Base-by-base conservation (phyloP, 768 basidiomycete genomes). In the Mycena latifolia region DNA sequence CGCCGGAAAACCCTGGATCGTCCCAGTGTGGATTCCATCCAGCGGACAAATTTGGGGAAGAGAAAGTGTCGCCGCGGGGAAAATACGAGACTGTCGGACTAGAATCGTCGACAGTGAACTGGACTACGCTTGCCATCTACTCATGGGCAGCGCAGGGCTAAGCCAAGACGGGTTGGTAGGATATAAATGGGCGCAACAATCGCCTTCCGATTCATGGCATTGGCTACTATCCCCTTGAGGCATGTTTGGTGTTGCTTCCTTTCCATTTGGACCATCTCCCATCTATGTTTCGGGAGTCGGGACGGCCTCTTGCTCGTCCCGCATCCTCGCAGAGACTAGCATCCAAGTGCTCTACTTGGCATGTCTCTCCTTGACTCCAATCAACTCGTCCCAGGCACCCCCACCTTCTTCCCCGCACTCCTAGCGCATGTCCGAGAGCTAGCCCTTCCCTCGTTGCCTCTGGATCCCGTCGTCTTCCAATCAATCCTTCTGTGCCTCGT, bases 21-120 rank as follows among this genome's bases (percentile, higher is more conserved):
- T 79, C 76, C 76, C 85, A 92, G 77, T 82, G 86, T 20, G 91
- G 86, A 73, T 88, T 88, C 93, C 93, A 94, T 72, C 91, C 91
- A 28, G 80, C 81, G 22, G 76, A 71, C 45, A 87, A 71, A 70
- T 88, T 80, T 1, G 85, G 76, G 54, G 82, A 75, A 43, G 84
- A 79, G 61, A 87, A 78, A 14, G 84, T 85, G 75, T 91, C 89
- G 46, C 79, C 72, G 64, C 88, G 85, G 25, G 92, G 92, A 63
- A 75, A 81, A 79, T 92, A 93, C 28, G 71, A 66, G 69, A 93
- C 79, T 50, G 81, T 72, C 5, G 92, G 92, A 46, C 92, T 92
- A 58, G 88, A 87, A 74, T 92, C 88, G 76, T 89, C 85, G 71
- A 93, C 79, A 63, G 76, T 69, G 77, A 92, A 80, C 63, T 82